Base-by-base conservation (phyloP, 352 stramenopile genomes). In the Phytophthora tubulina region DNA sequence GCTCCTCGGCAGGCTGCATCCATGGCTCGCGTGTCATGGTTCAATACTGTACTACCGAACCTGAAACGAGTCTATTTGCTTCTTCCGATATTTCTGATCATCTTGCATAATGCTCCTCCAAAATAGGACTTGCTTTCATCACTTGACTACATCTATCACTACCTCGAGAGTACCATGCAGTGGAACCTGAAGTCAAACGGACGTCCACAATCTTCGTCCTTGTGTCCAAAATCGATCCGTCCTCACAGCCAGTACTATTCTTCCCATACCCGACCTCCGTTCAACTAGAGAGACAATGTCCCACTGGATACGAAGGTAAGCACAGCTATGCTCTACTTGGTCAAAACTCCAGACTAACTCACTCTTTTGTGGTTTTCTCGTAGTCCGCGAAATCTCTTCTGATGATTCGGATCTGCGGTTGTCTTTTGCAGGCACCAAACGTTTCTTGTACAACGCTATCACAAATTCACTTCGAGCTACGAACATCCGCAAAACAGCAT, bases 371-470 rank as follows among this genome's bases (percentile, higher is more conserved):
- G 36, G 0, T 50, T 10, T 64, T 30, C 33, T 32, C 32, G n/a
- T 44, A 89, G 80, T 90, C 17, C 79, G 55, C 5, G 63, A 83
- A 45, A 41, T 86, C 4, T 53, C 56, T 15, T 53, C 15, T 5
- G 49, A 61, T 14, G 71, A 68, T 17, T 55, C 75, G 4, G 65
- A 70, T 36, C 11, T 85, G 31, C 75, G 77, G 6, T 67, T 92
- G 14, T 75, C 71, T 1, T 92, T 90, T n/a, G 67, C 80, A 6
- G 82, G 78, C n/a, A 89, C 82, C 6, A 90, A 89, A 58, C 78
- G 87, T 1, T 94, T 88, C 71, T 86, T 93, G 78, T 94, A 92
- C 66, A 93, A 93, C 41, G 87, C 85, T 4, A 88, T 94, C 56
- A 70, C 77, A 6, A 80, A 92, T 21, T 73, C 79, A 2, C 84